Evolutionary conservation across 1,139 yeast genomes (phyloP).

Genomic region (Sugiyamaella pinicola): DNA sequence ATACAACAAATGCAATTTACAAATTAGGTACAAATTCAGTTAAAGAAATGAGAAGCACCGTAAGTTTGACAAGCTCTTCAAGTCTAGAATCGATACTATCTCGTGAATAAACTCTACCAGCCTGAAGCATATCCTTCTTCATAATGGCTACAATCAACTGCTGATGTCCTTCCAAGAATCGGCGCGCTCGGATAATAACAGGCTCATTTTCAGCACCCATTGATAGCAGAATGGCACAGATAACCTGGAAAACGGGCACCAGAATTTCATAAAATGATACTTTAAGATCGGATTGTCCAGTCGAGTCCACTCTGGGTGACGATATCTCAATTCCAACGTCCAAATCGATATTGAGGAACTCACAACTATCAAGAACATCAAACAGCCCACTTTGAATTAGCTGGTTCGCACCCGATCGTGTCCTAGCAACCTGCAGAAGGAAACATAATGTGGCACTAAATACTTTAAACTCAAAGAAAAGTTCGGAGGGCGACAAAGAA

Average conservation of each 20-base stretch:
- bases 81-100: constrained; percentile 26
- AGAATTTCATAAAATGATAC: constrained; percentile 60
- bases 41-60: constrained; percentile 60
- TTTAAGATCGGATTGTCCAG: constrained; percentile 1
- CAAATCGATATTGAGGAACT: constrained; percentile 69
- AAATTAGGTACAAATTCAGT: constrained; percentile 40
- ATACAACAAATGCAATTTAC: constrained; percentile 15
- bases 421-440: constrained; percentile 72
- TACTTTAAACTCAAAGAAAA: constrained; percentile 54
- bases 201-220: constrained; percentile 78
- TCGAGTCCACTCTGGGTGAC: background rate
- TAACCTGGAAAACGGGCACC: constrained; percentile 76
- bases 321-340: constrained; percentile 65
- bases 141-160: constrained; percentile 65
- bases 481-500: constrained; percentile 28
- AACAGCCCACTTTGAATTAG: constrained; percentile 72
- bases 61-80: constrained; percentile 52
- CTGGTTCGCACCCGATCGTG: constrained; percentile 74
- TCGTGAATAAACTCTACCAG: constrained; percentile 4
- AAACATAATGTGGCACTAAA: constrained; percentile 72
- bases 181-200: constrained; percentile 58
- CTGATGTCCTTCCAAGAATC: constrained; percentile 56
- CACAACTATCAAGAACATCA: constrained; percentile 58
- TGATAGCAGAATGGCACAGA: constrained; percentile 67
- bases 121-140: constrained; percentile 58